Percentiles rank a stretch among this genome's conserved stretches.
phyloP scores from a whole-genome alignment of 441 rosid genomes.

The Syzygium malaccense region DNA sequence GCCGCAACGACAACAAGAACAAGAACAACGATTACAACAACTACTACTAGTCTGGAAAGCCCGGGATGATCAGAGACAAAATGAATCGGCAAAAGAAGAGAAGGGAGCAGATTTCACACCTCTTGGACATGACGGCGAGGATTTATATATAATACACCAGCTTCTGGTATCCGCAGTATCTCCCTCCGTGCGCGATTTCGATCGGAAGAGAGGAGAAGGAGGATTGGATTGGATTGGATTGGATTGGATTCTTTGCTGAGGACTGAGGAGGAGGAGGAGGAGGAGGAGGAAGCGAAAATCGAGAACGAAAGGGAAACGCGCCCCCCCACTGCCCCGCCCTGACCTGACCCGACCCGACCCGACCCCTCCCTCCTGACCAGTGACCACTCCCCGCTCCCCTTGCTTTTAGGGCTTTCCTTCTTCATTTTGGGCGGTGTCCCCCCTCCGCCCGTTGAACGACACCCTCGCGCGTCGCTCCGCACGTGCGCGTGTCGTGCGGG shows the following conservation, averaged over 20 bases:
- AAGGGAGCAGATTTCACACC: slow-evolving; percentile 6
- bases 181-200: background rate
- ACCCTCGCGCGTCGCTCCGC: background rate
- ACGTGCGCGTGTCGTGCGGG: background rate
- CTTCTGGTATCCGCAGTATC: background rate
- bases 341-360: background rate
- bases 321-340: too few species aligned
- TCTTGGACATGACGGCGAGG: slow-evolving; percentile 23
- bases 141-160: background rate
- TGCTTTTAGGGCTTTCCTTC: background rate
- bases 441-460: background rate
- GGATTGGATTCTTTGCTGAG: too few species aligned
- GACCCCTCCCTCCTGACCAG: background rate
- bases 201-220: background rate
- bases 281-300: background rate
- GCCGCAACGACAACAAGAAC: background rate
- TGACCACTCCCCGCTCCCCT: too few species aligned
- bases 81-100: background rate
- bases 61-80: background rate
- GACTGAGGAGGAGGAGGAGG: too few species aligned
- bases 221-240: too few species aligned
- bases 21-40: background rate
- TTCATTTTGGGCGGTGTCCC: background rate
- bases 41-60: background rate
- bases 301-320: background rate